phyloP scores from a whole-genome alignment of 2,329 filamentous ascomycete species.

The Coniosporium tulheliwenetii region DNA sequence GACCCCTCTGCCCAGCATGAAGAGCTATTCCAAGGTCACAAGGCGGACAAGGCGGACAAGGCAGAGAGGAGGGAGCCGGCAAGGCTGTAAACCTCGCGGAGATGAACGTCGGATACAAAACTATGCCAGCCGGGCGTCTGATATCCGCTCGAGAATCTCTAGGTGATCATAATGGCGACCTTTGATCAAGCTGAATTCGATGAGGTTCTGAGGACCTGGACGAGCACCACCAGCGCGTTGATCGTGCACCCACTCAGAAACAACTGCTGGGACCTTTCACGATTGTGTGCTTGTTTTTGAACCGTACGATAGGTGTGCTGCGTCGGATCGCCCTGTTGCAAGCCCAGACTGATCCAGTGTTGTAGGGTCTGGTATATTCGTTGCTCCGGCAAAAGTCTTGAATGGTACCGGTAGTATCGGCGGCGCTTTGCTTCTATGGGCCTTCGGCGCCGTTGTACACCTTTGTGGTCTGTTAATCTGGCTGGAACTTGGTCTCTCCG shows the following conservation, averaged over 20 bases:
- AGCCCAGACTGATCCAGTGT: neutral
- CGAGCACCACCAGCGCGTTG: constrained; percentile 6
- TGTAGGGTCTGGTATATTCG: constrained; percentile 12
- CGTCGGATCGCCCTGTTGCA: neutral
- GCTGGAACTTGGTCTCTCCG: constrained; percentile 31
- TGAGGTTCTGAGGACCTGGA: constrained; percentile 5
- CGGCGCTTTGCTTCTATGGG: constrained; percentile 23
- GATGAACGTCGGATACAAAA: constrained; percentile 6
- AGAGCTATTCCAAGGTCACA: no score
- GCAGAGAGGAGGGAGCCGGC: no score
- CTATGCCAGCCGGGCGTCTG: constrained; percentile 1
- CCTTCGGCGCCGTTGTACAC: constrained; percentile 21
- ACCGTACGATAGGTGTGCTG: constrained; percentile 9
- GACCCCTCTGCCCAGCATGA: neutral
- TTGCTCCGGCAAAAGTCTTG: constrained; percentile 10
- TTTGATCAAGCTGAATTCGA: constrained; percentile 6
- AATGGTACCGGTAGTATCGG: constrained; percentile 11
- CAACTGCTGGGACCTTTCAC: constrained; percentile 9
- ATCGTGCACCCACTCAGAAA: constrained; percentile 5
- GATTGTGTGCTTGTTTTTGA: constrained; percentile 11
- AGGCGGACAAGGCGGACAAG: no score
- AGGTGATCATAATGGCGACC: constrained; percentile 4
- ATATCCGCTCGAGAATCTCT: constrained; percentile 5
- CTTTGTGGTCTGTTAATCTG: constrained; percentile 19
- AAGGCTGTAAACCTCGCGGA: neutral